Evolutionary conservation across 2,329 filamentous ascomycete species (phyloP), one percentile per base, ranked within the genome.

Genomic region (Hymenoscyphus albidus): DNA sequence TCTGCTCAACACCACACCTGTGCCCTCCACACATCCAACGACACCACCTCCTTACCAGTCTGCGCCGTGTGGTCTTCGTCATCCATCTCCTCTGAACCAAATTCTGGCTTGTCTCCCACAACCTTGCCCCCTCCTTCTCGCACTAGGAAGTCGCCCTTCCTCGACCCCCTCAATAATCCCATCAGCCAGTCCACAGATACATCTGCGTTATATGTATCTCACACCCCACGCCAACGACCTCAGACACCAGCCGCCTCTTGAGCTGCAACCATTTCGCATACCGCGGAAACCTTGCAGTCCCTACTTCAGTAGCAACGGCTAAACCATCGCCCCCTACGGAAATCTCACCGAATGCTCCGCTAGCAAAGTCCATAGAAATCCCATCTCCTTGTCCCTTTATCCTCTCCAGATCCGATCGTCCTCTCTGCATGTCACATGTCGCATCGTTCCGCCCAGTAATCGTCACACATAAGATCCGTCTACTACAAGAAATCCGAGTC

Each of bases 261-360:
- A 92, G 91, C 92, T 96, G 91, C 92, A 93, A 87, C 85, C 89
- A 86, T 96, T 96, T 91, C 92, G 92, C 87, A 93, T 91, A 90
- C 85, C 88, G 88, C 89, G 91, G 86, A 96, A 91, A 88, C 91
- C 88, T 85, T 92, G 91, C 90, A 93, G 90, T 84, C 87, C 87
- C 80, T 88, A 93, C 81, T 89, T 92, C 81, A 89, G 88, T 82
- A 93, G 91, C 76, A 94, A 95, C 91, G 94, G 93, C 85, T 97
- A 93, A 93, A 61, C 57, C 54, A 18, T 54, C 48, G 51, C 51
- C 40, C 62, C 65, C 35, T 35, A 35, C 35, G 35, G 35, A 35
- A 64, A 39, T 44, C 44, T 64, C 62, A 59, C 67, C 72, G 71
- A 74, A 76, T 76, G 74, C 72, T 68, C 67, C 69, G 65, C 70